Percentiles rank a stretch among this genome's conserved stretches.
Evolutionary conservation across 768 basidiomycete species (phyloP).

Genomic region (Mycena metata): DNA sequence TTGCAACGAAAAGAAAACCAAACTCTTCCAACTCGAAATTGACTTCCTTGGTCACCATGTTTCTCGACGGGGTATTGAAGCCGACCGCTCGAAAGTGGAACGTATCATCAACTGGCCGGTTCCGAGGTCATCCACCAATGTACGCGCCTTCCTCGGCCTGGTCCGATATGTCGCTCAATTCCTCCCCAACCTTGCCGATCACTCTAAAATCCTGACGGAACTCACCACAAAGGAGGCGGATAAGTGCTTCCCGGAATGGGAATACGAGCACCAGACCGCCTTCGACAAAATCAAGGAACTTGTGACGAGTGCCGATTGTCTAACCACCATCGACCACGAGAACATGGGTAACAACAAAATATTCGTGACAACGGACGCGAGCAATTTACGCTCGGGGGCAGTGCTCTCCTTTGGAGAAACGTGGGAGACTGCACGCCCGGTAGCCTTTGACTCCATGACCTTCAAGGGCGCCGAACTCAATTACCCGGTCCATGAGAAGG

Average conservation of each 20-base stretch:
- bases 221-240: conserved; percentile 47
- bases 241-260: conserved; percentile 46
- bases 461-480: conserved; percentile 42
- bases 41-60: conserved; percentile 48
- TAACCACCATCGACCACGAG: conserved; percentile 49
- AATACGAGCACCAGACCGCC: conserved; percentile 36
- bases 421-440: conserved; percentile 46
- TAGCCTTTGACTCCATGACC: conserved; percentile 44
- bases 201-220: conserved; percentile 43
- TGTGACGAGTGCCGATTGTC: conserved; percentile 39
- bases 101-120: conserved; percentile 48
- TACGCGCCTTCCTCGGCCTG: conserved; percentile 50
- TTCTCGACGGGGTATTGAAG: conserved; percentile 42
- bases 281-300: conserved; percentile 47
- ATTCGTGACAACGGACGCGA: conserved; percentile 48
- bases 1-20: conserved; percentile 35
- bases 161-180: conserved; percentile 47
- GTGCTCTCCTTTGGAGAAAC: conserved; percentile 44
- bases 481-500: conserved; percentile 42
- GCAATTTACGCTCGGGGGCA: conserved; percentile 44
- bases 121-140: conserved; percentile 44
- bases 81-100: conserved; percentile 44
- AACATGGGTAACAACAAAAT: conserved; percentile 46
- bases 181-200: conserved; percentile 46
- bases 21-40: conserved; percentile 16